A percentile compares a stretch with the other conserved stretches of the same genome.
Evolutionary conservation across 2,329 filamentous ascomycete species (phyloP).

Genomic region (Fusarium nisikadoi): DNA sequence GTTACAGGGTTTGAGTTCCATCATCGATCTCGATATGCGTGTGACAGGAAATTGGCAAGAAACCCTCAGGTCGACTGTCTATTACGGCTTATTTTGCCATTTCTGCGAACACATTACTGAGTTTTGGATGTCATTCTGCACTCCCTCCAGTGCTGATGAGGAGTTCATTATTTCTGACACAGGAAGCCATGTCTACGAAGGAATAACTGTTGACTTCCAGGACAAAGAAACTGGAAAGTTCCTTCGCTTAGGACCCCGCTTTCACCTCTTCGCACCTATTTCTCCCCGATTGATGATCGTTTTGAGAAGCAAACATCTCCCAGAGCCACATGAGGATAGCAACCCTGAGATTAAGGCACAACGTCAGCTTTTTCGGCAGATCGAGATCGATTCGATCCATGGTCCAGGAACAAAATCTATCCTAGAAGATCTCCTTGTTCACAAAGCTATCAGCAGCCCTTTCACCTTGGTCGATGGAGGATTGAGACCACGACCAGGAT

Average conservation of each 20-base stretch:
- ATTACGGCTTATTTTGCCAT: not conserved
- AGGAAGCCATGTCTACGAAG: not conserved
- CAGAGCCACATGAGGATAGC: not conserved
- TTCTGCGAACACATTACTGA: not conserved
- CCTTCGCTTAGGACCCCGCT: fast-evolving
- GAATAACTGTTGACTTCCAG: not conserved
- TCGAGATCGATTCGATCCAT: not conserved
- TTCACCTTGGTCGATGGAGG: not conserved
- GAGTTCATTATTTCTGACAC: not conserved
- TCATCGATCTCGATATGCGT: not conserved
- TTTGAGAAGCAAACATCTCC: not conserved
- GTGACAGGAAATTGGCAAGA: not conserved
- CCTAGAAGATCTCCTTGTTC: not conserved
- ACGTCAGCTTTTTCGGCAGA: not conserved
- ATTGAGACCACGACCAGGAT: not conserved
- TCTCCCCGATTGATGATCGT: not conserved
- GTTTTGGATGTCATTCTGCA: not conserved
- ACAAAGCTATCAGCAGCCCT: not conserved
- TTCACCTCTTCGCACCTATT: not conserved
- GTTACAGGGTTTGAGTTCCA: not conserved
- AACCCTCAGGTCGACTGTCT: not conserved
- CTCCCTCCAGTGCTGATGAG: not conserved
- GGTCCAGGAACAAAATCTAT: not conserved
- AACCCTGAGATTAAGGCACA: not conserved
- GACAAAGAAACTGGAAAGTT: not conserved